phyloP scores from a whole-genome alignment of 1,139 yeast species.

The Arxiozyma heterogenica region DNA sequence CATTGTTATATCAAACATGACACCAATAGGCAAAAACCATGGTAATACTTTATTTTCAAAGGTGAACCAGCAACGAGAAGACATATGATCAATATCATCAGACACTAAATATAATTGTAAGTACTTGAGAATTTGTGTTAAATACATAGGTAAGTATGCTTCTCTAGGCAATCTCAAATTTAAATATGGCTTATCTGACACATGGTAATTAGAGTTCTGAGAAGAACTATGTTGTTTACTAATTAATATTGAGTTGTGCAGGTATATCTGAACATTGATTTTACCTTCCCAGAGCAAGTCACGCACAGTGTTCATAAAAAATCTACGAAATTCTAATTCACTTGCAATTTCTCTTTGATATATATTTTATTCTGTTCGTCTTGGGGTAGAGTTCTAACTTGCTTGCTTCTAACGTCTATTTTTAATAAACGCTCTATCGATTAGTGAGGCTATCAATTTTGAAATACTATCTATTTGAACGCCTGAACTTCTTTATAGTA shows the following conservation, averaged over 20 bases:
- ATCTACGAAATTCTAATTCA: background rate
- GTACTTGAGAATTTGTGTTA: slow-evolving; percentile 36
- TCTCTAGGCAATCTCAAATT: slow-evolving; percentile 35
- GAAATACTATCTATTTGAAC: too few species aligned
- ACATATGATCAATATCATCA: slow-evolving; percentile 30
- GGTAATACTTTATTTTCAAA: slow-evolving; percentile 52
- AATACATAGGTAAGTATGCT: slow-evolving; percentile 49
- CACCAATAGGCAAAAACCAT: slow-evolving; percentile 78
- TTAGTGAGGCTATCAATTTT: too few species aligned
- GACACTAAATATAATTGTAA: slow-evolving; percentile 36
- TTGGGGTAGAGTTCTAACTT: too few species aligned
- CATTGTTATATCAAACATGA: slow-evolving; percentile 42
- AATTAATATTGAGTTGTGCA: slow-evolving; percentile 7
- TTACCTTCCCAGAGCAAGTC: slow-evolving; percentile 48
- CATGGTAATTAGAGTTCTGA: background rate
- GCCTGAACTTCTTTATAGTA: too few species aligned
- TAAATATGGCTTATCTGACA: slow-evolving; percentile 2
- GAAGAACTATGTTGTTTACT: background rate
- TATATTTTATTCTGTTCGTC: background rate
- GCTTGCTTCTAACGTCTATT: too few species aligned
- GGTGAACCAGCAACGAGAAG: slow-evolving; percentile 56
- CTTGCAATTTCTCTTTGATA: background rate
- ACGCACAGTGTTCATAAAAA: slow-evolving; percentile 32
- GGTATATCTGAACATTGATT: slow-evolving; percentile 35
- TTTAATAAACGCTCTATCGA: too few species aligned